Conservation (phyloP, 148 eudicot species). For the Chenopodium formosanum region DNA sequence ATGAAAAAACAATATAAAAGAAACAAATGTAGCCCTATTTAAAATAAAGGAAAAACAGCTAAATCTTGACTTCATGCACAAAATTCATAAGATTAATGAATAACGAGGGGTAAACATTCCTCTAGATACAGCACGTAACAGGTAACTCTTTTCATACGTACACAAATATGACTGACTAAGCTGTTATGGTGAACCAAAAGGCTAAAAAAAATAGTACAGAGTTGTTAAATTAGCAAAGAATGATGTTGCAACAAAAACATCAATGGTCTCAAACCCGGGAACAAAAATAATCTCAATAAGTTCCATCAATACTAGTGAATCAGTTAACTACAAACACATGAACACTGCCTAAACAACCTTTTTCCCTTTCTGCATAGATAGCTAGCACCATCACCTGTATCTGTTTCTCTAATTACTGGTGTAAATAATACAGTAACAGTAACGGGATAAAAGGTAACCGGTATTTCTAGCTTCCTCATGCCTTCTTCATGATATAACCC, state of each 20-base stretch:
- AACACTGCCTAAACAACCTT: conserved; percentile 30
- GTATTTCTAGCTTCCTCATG: conserved; percentile 26
- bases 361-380: conserved; percentile 13
- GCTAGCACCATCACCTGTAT: conserved; percentile 12
- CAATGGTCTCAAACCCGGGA: conserved; percentile 1
- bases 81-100: background rate
- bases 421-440: conserved; percentile 26
- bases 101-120: background rate
- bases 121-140: background rate
- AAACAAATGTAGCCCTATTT: background rate
- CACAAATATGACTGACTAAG: background rate
- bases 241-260: conserved; percentile 18
- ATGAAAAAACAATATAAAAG: too few relatives aligned
- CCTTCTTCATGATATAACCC: conserved; percentile 64
- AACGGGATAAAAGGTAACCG: background rate
- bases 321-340: conserved; percentile 37
- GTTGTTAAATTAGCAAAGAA: conserved; percentile 31
- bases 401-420: conserved; percentile 17
- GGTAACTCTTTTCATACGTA: background rate
- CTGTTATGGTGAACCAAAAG: background rate
- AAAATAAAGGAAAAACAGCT: background rate
- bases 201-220: conserved; percentile 2
- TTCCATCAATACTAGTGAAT: conserved; percentile 26
- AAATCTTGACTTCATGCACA: background rate
- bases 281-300: conserved; percentile 12